Conservation (phyloP, 140 eudicot species). For the Oenanthe javanica region DNA sequence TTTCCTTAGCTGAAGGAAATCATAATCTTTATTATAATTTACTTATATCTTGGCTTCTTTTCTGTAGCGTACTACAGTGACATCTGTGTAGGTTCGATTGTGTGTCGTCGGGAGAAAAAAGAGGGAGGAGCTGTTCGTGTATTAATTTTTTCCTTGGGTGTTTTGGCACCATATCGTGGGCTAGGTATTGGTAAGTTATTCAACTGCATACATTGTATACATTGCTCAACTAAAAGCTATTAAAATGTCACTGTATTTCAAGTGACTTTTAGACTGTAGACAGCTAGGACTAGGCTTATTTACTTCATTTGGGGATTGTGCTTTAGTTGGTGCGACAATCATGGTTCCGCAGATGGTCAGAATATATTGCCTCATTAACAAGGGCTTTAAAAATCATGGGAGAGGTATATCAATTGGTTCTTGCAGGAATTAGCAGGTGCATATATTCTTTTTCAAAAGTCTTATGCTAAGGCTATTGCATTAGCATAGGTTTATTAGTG, state of each 20-base stretch:
- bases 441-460: background rate
- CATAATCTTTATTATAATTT: background rate
- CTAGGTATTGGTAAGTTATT: conserved; percentile 75
- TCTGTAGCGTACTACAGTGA: conserved; percentile 87
- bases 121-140: conserved; percentile 80
- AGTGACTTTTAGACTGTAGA: background rate
- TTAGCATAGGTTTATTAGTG: background rate
- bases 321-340: background rate
- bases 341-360: background rate
- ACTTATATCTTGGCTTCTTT: background rate
- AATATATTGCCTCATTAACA: too few relatives aligned
- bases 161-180: conserved; percentile 98
- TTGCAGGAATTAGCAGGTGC: too few relatives aligned
- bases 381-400: too few relatives aligned
- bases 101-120: conserved; percentile 91
- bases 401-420: too few relatives aligned
- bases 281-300: background rate
- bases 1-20: background rate
- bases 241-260: background rate
- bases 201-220: background rate
- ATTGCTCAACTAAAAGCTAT: background rate
- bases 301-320: background rate
- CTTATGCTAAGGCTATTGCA: background rate
- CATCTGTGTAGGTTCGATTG: conserved; percentile 96
- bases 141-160: conserved; percentile 93